Conservation (phyloP, 140 eudicot species). For the Ambrosia hybrid region DNA sequence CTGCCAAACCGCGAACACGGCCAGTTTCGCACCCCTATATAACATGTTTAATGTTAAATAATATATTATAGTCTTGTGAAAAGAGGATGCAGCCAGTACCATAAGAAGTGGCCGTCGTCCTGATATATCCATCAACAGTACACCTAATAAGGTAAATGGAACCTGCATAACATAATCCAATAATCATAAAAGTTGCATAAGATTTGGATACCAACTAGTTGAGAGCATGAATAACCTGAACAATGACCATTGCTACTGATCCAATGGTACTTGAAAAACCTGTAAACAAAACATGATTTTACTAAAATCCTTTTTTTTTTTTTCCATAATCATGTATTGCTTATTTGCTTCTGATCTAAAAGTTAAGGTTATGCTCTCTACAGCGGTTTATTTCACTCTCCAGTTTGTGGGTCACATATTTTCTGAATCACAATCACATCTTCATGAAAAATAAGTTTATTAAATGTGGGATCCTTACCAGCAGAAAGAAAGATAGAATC, state of each 20-base stretch:
- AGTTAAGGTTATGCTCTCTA: background rate
- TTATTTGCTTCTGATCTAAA: too few relatives aligned
- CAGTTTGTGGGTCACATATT: background rate
- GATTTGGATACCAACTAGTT: background rate
- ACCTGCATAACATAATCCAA: constrained; percentile 50
- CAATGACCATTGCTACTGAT: constrained; percentile 69
- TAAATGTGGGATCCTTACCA: constrained; percentile 32
- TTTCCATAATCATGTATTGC: too few relatives aligned
- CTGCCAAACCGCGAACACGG: too few relatives aligned
- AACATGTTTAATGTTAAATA: background rate
- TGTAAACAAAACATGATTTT: constrained; percentile 25
- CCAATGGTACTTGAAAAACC: constrained; percentile 72
- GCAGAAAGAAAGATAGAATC: constrained; percentile 73
- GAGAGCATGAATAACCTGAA: constrained; percentile 53
- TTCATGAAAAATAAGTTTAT: too few relatives aligned
- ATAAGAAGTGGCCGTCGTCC: constrained; percentile 74
- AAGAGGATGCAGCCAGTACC: constrained; percentile 38
- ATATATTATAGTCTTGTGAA: constrained; percentile 2
- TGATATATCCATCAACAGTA: constrained; percentile 74
- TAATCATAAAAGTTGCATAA: background rate
- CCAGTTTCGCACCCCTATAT: too few relatives aligned
- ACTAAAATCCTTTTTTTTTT: too few relatives aligned
- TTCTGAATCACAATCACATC: background rate
- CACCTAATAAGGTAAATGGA: constrained; percentile 68
- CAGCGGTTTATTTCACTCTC: background rate